Evolutionary conservation across 441 rosid genomes (phyloP).

Genomic region (Gossypium gossypioides): DNA sequence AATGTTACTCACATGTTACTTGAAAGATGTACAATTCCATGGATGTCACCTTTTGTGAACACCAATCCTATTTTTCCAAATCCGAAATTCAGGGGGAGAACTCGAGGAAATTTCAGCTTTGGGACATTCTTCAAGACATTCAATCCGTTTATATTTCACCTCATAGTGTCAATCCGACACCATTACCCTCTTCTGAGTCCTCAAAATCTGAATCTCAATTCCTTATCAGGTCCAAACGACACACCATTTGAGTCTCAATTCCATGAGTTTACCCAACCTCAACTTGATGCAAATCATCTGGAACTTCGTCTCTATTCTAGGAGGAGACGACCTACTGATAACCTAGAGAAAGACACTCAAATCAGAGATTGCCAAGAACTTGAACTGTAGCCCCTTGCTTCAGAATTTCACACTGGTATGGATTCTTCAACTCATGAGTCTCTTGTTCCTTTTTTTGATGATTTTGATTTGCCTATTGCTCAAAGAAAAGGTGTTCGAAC

Average conservation of each 20-base stretch:
- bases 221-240: background rate
- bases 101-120: background rate
- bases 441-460: background rate
- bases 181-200: background rate
- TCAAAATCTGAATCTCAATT: background rate
- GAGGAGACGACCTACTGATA: background rate
- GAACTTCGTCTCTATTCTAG: background rate
- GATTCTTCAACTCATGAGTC: background rate
- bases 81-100: background rate
- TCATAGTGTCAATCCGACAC: background rate
- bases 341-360: background rate
- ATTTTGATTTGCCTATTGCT: background rate
- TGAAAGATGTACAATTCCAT: background rate
- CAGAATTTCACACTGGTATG: background rate
- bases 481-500: background rate
- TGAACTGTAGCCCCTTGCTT: too few relatives aligned
- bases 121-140: background rate
- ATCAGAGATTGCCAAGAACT: too few relatives aligned
- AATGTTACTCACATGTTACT: background rate
- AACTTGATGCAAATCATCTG: background rate
- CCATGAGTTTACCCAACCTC: too few relatives aligned
- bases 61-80: background rate
- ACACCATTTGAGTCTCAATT: background rate
- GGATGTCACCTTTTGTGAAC: background rate
- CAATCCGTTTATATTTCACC: background rate